Base-by-base conservation (phyloP, 1,139 yeast genomes). In the Wickerhamomyces sp. region DNA sequence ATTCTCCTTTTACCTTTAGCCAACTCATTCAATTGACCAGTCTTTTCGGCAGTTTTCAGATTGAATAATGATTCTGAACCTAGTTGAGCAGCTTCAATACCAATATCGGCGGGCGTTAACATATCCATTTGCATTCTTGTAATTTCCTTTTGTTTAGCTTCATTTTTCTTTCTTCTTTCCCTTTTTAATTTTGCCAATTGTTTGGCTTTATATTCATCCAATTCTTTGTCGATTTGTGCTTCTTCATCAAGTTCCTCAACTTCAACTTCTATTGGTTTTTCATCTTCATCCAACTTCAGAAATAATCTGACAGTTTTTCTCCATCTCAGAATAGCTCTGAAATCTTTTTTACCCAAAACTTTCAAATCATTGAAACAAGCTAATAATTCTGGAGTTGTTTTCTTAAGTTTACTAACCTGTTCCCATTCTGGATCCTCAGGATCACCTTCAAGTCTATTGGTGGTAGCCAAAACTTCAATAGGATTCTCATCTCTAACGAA, bases 91-190 rank as follows among this genome's bases (percentile, higher is more conserved):
- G 96, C 96, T 64, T 93, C 99, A 41, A 89, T 73, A 75, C 98
- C 98, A 54, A 93, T 82, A 60, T 89, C 95, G 73, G 79, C 80
- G 60, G 95, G 96, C 3, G 96, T 87, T 50, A 87, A 73, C 97
- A 93, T 91, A 63, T 88, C 89, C 94, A 93, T 85, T 68, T 93
- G 98, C 85, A 90, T 84, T 68, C 98, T 79, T 45, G 78, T 76
- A 46, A 93, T 80, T 63, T 91, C 98, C 65, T 87, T 88, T 63
- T 89, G 96, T 61, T 89, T 90, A 53, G 67, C 58, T 66, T 91
- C 97, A 62, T 93, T 91, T 43, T 79, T 78, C 56, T 76, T 80
- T 66, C 96, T 82, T 67, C 84, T 88, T 53, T 84, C 91, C 61
- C 97, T 80, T 66, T 84, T 91, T 43, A 68, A 68, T 55, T 79